Evolutionary conservation across 805 yeast genomes (phyloP).

Genomic region (Yarrowia alimentaria): DNA sequence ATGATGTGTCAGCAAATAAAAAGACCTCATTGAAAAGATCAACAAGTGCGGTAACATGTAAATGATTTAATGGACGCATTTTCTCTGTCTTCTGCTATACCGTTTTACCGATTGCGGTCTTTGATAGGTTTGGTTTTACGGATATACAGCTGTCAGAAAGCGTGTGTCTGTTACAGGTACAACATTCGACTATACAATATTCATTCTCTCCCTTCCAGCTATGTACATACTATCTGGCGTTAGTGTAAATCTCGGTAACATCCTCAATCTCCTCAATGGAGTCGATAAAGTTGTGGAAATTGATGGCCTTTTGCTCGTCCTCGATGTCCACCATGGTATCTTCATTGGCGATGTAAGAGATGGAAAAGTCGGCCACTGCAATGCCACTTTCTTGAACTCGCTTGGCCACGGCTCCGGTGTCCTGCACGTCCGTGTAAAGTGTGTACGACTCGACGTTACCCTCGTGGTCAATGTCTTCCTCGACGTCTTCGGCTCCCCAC

Average conservation of each 20-base stretch:
- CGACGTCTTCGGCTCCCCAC: slow-evolving; percentile 71
- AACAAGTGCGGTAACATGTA: no score
- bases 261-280: slow-evolving; percentile 79
- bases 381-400: slow-evolving; percentile 53
- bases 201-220: neutral
- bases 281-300: slow-evolving; percentile 56
- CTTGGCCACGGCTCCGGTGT: slow-evolving; percentile 60
- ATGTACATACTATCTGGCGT: slow-evolving; percentile 43
- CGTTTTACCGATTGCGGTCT: no score
- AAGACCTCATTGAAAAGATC: no score
- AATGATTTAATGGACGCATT: no score
- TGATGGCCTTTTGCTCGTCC: slow-evolving; percentile 51
- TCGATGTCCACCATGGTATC: slow-evolving; percentile 46
- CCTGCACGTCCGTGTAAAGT: slow-evolving; percentile 62
- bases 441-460: slow-evolving; percentile 44
- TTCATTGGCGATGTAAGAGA: slow-evolving; percentile 48
- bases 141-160: no score
- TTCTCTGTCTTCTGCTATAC: no score
- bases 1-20: no score
- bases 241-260: slow-evolving; percentile 75
- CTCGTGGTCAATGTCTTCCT: slow-evolving; percentile 51
- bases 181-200: no score
- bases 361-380: slow-evolving; percentile 66
- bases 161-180: no score
- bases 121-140: no score